Base-by-base conservation (phyloP, 768 basidiomycete species). In the Pleurotus ostreatus region DNA sequence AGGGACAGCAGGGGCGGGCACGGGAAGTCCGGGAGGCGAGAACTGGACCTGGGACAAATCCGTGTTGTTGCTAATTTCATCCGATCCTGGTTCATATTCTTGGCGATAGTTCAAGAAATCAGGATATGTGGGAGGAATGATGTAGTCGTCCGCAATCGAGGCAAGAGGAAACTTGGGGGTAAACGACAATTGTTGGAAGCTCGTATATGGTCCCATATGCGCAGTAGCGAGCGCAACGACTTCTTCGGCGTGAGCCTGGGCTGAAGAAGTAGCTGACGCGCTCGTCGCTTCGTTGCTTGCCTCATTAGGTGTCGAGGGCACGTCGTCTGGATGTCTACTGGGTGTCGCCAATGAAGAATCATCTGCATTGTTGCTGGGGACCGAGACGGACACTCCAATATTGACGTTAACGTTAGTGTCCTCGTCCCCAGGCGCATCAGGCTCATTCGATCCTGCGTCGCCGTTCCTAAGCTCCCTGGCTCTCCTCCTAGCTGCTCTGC, bases 91-190 rank as follows among this genome's bases (percentile, higher is more conserved):
- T 67, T 92, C 91, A 61, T 85, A 72, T 59, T 79, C 72, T 15
- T 74, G 75, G 41, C 87, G 80, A 65, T 92, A 89, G 44, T 83
- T 78, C 57, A 91, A 70, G 70, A 93, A 92, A 41, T 84, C 78
- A 11, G 85, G 81, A 70, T 96, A 96, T 58, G 92, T 92, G 0
- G 93, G 93, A 6, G 93, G 93, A 51, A 96, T 96, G 56, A 92
- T 82, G 69, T 91, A 96, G 41, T 94, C 91, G 64, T 94, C 90
- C 25, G 92, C 89, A 54, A 96, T 89, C 0, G 88, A 82, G 23
- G 89, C 88, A 54, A 94, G 76, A n/a, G 93, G 93, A 63, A 96
- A 92, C 49, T 80, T 86, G 8, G 93, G 93, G 2, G 94, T 82
- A 64, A 92, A 94, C 6, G 77, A 79, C 13, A 96, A 74, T 71